These are phyloP conservation scores for Micromonas pusilla DNA, from an alignment of 139 green algal species.

Conservation along the genomic window DNA sequence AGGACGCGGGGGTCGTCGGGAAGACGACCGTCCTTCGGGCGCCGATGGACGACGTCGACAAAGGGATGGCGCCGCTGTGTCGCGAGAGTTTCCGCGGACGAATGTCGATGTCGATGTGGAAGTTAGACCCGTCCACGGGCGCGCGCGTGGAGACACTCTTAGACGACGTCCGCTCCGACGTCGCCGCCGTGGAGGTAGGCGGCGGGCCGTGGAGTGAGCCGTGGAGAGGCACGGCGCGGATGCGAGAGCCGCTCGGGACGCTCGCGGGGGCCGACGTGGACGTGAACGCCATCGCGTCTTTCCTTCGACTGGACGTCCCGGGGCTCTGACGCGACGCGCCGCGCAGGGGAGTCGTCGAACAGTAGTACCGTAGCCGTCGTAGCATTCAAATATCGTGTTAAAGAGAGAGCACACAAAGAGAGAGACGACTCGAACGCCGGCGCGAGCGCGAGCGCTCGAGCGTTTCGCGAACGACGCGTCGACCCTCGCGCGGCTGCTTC, in stretches of 20 bases:
- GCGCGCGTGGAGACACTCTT: neutral
- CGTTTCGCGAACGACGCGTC: too few species aligned
- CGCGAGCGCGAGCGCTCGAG: too few species aligned
- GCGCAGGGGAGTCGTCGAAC: neutral
- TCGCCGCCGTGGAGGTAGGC: conserved; percentile 59
- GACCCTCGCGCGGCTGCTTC: too few species aligned
- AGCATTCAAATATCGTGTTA: too few species aligned
- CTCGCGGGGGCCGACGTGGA: conserved; percentile 1
- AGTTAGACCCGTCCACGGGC: conserved; percentile 19
- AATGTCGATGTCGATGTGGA: conserved; percentile 57
- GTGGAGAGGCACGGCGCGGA: conserved; percentile 49
- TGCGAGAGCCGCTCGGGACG: conserved; percentile 6
- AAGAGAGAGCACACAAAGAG: too few species aligned
- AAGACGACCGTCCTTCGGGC: conserved; percentile 56
- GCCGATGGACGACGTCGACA: conserved; percentile 53
- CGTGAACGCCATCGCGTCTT: neutral
- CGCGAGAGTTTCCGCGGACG: conserved; percentile 84
- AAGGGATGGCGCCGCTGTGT: conserved; percentile 74
- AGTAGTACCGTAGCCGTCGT: too few species aligned
- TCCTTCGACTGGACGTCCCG: conserved; percentile 4
- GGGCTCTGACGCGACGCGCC: neutral
- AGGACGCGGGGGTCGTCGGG: conserved; percentile 56
- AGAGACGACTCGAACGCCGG: too few species aligned
- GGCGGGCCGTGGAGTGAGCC: conserved; percentile 81
- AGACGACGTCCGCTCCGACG: neutral